phyloP scores from a whole-genome alignment of 352 stramenopile species.

The Pythium guiyangense region DNA sequence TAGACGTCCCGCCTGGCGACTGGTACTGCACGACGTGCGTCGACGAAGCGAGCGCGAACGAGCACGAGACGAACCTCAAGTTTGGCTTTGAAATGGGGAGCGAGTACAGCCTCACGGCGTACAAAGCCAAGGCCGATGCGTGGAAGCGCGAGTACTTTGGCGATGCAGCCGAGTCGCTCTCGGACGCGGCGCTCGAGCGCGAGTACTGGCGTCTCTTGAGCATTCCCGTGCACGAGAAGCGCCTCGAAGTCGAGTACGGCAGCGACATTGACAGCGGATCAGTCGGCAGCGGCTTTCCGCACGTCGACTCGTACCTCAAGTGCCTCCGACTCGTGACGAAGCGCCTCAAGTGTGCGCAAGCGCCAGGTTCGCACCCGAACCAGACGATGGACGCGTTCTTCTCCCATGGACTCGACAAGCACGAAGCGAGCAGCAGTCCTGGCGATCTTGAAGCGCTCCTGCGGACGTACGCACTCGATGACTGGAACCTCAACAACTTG shows the following conservation, averaged over 20 bases:
- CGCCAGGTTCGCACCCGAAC: slow-evolving; percentile 28
- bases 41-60: slow-evolving; percentile 36
- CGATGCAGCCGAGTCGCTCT: slow-evolving; percentile 32
- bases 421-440: background rate
- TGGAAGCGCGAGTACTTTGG: slow-evolving; percentile 84
- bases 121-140: slow-evolving; percentile 76
- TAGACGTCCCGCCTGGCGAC: slow-evolving; percentile 54
- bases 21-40: slow-evolving; percentile 82
- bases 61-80: slow-evolving; percentile 44
- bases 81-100: slow-evolving; percentile 83
- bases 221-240: slow-evolving; percentile 66
- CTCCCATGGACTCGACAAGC: slow-evolving; percentile 38
- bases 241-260: slow-evolving; percentile 89
- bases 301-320: slow-evolving; percentile 49
- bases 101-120: slow-evolving; percentile 76
- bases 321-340: slow-evolving; percentile 43
- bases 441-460: slow-evolving; percentile 47
- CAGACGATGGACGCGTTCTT: slow-evolving; percentile 29
- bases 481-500: slow-evolving; percentile 99
- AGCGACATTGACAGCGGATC: slow-evolving; percentile 89
- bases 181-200: slow-evolving; percentile 65
- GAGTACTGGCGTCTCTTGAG: slow-evolving; percentile 90
- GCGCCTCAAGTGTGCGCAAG: slow-evolving; percentile 43
- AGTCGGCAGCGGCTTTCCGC: slow-evolving; percentile 86
- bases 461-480: slow-evolving; percentile 71